Evolutionary conservation across 169 alveolate species (phyloP).

Genomic region (Plasmodium relictum): DNA sequence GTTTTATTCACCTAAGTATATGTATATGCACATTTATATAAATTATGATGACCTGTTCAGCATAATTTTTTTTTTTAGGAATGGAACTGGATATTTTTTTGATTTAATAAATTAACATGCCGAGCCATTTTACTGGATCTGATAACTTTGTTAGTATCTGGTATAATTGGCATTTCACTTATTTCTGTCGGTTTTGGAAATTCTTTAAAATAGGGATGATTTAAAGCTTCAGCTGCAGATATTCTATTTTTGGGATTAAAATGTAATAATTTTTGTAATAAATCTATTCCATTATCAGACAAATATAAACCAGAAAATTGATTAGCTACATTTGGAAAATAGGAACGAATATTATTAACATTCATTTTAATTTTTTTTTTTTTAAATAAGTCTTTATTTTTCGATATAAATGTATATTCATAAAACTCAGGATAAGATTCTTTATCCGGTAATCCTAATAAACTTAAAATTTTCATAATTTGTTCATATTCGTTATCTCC

Average conservation of each 20-base stretch:
- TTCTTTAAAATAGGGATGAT: constrained; percentile 90
- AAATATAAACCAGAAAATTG: constrained; percentile 82
- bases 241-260: constrained; percentile 95
- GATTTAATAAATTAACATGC: constrained; percentile 34
- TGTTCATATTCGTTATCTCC: constrained; percentile 93
- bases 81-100: constrained; percentile 48
- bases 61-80: constrained; percentile 70
- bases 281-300: constrained; percentile 93
- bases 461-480: constrained; percentile 90
- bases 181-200: constrained; percentile 67
- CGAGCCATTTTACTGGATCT: constrained; percentile 36
- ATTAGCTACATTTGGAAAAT: constrained; percentile 54
- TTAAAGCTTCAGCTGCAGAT: constrained; percentile 95
- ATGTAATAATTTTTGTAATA: constrained; percentile 92
- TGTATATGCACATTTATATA: too few relatives aligned
- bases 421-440: constrained; percentile 84
- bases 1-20: too few relatives aligned
- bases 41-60: too few relatives aligned
- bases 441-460: constrained; percentile 93
- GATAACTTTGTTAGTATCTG: constrained; percentile 59
- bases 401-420: constrained; percentile 78
- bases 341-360: constrained; percentile 77
- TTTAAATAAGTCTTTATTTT: constrained; percentile 77
- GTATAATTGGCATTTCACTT: constrained; percentile 62
- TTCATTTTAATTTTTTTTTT: constrained; percentile 79